These are phyloP conservation scores for Psilocybe mexicana DNA, from an alignment of 1,284 basidiomycete genomes.

Conservation along the genomic window DNA sequence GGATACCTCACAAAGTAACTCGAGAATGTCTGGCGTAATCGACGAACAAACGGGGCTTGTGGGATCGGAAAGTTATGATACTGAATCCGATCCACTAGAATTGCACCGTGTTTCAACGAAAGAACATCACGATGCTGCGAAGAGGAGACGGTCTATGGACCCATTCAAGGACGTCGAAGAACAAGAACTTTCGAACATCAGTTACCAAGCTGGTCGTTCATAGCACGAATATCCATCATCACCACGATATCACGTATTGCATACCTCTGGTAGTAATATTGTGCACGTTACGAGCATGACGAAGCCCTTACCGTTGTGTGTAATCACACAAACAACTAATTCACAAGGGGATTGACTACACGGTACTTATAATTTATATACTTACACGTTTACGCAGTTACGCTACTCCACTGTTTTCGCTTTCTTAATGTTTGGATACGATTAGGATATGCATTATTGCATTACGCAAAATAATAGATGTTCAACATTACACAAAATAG, in stretches of 20 bases:
- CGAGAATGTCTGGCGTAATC: not conserved
- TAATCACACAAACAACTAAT: not conserved
- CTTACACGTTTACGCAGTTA: not conserved
- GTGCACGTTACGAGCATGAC: not conserved
- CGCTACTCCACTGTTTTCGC: not conserved
- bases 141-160: slow-evolving; percentile 27
- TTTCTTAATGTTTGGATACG: not conserved
- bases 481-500: not conserved
- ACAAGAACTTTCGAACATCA: slow-evolving; percentile 14
- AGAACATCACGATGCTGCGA: slow-evolving; percentile 1
- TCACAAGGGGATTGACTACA: not conserved
- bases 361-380: not conserved
- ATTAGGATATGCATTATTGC: not conserved
- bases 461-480: not conserved
- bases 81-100: slow-evolving; percentile 12
- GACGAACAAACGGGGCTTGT: slow-evolving; percentile 22
- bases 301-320: not conserved
- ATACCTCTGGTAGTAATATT: not conserved
- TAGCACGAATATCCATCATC: slow-evolving; percentile 8
- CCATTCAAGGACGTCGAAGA: slow-evolving; percentile 26
- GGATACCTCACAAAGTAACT: not conserved
- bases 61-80: slow-evolving; percentile 15
- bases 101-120: not conserved
- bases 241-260: not conserved
- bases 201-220: slow-evolving; percentile 3